phyloP scores from a whole-genome alignment of 768 basidiomycete genomes.

The Collybiopsis confluens region DNA sequence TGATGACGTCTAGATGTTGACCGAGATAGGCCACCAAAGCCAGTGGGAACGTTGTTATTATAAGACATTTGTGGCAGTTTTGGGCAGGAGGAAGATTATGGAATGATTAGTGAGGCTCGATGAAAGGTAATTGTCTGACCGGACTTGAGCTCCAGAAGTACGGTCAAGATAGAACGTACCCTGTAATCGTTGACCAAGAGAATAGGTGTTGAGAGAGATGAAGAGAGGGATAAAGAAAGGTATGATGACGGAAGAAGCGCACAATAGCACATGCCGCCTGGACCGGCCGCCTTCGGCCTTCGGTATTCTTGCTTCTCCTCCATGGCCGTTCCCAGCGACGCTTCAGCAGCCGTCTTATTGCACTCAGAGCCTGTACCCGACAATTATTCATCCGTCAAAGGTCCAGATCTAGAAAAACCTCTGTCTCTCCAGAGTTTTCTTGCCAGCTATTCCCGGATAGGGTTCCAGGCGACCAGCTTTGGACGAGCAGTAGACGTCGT shows the following conservation, averaged over 20 bases:
- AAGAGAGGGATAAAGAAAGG: no score
- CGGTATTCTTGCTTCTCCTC: constrained; percentile 8
- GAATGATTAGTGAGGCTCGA: no score
- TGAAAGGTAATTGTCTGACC: no score
- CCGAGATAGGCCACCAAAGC: not conserved
- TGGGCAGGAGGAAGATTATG: no score
- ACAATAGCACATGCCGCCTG: no score
- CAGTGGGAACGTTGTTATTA: not conserved
- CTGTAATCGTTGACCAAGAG: no score
- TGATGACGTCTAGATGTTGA: not conserved
- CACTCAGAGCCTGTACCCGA: constrained; percentile 69
- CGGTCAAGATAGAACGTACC: no score
- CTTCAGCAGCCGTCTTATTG: constrained; percentile 74
- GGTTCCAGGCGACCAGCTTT: constrained; percentile 95
- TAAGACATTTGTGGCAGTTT: not conserved
- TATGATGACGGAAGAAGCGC: no score
- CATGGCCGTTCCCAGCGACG: constrained; percentile 43
- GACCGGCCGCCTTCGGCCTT: not conserved
- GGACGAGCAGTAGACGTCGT: constrained; percentile 87
- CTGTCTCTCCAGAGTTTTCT: constrained; percentile 68
- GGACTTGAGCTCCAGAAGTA: no score
- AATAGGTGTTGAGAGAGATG: no score
- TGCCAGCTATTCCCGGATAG: constrained; percentile 80
- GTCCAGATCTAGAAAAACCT: constrained; percentile 80
- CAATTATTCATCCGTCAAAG: constrained; percentile 67